Base-by-base conservation (phyloP, 257 asterid genomes). In the Fraxinus anomala region DNA sequence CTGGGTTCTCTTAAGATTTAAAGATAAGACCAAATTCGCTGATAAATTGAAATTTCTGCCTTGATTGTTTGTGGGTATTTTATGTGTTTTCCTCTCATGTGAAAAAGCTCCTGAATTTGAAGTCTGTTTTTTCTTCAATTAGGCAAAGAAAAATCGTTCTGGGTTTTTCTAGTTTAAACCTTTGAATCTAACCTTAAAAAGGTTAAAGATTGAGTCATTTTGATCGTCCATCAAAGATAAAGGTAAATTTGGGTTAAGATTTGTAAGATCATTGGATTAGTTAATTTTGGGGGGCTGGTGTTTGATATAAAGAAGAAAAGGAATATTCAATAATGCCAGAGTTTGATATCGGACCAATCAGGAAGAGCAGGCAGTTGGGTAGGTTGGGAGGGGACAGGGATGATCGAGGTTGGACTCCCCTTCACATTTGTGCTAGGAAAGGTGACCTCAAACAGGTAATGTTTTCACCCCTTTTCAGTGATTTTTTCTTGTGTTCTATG, bases 331-430 rank as follows among this genome's bases (percentile, higher is more conserved):
- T 61, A 65, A 89, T 94, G 97, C 86, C 78, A 30, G 92, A 82
- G 74, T 84, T 83, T 69, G 91, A 86, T 87, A 82, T 78, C 31
- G 91, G 83, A 67, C 86, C 88, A 17, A 17, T 47, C 79, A 77
- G 89, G 80, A 83, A 88, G 82, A 89, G 83, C 23, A 87, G 87
- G 76, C 88, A 79, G 63, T 67, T 83, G 87, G 81, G 56, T 23
- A 73, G 78, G 83, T 84, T 85, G 7, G 91, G 85, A 68, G 86
- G 82, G 11, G 92, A 91, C 74, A 89, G 83, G 63, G 97, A 94
- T 88, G 98, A 94, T 82, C 91, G 98, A 0, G 98, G 98, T 75
- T 94, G 98, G 98, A 91, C 97, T 68, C 75, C 83, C 78, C 97
- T 94, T 4, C 98, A 94, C 81, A 79, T 94, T 28, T 82, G 79